Evolutionary conservation across 768 basidiomycete genomes (phyloP).

Genomic region (Phylloporus arenicola): DNA sequence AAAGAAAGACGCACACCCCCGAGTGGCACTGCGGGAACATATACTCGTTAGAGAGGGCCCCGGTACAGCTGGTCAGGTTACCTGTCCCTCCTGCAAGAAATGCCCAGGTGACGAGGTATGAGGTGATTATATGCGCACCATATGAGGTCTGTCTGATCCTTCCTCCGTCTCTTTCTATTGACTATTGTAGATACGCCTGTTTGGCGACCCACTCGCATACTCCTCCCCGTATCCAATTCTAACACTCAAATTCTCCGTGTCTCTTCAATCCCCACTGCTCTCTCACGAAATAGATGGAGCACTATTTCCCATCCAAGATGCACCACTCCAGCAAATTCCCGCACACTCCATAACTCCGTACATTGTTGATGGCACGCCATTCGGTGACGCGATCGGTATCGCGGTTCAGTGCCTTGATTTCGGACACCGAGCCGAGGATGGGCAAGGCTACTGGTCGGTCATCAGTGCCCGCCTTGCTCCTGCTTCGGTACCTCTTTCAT

Average conservation of each 20-base stretch:
- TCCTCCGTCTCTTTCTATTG: neutral
- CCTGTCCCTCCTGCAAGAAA: slow-evolving; percentile 36
- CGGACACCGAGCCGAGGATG: neutral
- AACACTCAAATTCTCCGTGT: slow-evolving; percentile 46
- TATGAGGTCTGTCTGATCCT: slow-evolving; percentile 56
- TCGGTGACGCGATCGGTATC: slow-evolving; percentile 67
- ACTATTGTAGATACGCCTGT: slow-evolving; percentile 62
- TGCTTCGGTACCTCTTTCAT: slow-evolving; percentile 1
- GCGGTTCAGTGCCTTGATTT: slow-evolving; percentile 46
- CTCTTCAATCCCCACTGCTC: slow-evolving; percentile 30
- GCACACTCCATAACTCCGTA: slow-evolving; percentile 57
- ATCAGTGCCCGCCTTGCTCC: slow-evolving; percentile 13
- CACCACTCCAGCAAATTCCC: slow-evolving; percentile 37
- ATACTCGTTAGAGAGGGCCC: slow-evolving; percentile 58
- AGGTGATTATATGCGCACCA: slow-evolving; percentile 71
- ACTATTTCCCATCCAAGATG: neutral
- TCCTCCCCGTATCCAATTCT: slow-evolving; percentile 47
- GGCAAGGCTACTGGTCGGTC: slow-evolving; percentile 53
- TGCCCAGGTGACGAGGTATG: slow-evolving; percentile 44
- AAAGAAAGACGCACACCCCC: slow-evolving; percentile 24
- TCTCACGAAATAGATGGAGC: neutral
- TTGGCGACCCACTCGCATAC: slow-evolving; percentile 60
- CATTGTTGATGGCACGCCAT: slow-evolving; percentile 69
- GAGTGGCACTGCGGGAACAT: slow-evolving; percentile 85
- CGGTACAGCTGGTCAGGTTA: slow-evolving; percentile 44